A percentile compares a stretch with the other conserved stretches of the same genome.
Evolutionary conservation across 768 basidiomycete species (phyloP).

Genomic region (Brasilioporus rufonigricans): DNA sequence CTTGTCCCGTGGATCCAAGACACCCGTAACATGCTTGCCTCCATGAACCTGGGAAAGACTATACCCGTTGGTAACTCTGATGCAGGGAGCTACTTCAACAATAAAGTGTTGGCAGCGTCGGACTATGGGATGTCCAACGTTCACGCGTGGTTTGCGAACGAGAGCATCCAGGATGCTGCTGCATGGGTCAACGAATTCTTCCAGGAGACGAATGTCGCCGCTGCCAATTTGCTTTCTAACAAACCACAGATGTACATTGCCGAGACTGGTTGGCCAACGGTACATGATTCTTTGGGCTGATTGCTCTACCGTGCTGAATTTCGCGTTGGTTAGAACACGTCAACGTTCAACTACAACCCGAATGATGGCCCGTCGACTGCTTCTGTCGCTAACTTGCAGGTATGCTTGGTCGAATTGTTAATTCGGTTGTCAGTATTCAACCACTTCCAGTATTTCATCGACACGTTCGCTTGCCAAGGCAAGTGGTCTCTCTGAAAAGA

Average conservation of each 20-base stretch:
- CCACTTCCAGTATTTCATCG: slow-evolving; percentile 63
- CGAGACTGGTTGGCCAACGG: slow-evolving; percentile 89
- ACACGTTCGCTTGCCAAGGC: slow-evolving; percentile 75
- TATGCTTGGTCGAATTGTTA: slow-evolving; percentile 10
- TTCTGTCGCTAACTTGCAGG: slow-evolving; percentile 59
- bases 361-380: slow-evolving; percentile 71
- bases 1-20: slow-evolving; percentile 67
- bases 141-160: slow-evolving; percentile 92
- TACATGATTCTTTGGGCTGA: slow-evolving; percentile 30
- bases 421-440: slow-evolving; percentile 4
- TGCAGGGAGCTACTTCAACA: slow-evolving; percentile 85
- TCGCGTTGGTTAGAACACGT: slow-evolving; percentile 47
- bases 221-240: slow-evolving; percentile 61
- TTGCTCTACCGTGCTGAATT: background rate
- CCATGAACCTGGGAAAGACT: slow-evolving; percentile 54
- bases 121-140: slow-evolving; percentile 89
- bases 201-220: slow-evolving; percentile 55
- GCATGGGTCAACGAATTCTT: slow-evolving; percentile 85
- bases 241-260: slow-evolving; percentile 86
- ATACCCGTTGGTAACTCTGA: slow-evolving; percentile 80
- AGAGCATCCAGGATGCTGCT: slow-evolving; percentile 63
- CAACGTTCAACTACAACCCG: slow-evolving; percentile 48
- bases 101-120: slow-evolving; percentile 53
- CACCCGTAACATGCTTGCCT: slow-evolving; percentile 53
- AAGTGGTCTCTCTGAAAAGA: slow-evolving; percentile 1